phyloP scores from a whole-genome alignment of 2,329 filamentous ascomycete genomes.

The Sporothrix inflata region DNA sequence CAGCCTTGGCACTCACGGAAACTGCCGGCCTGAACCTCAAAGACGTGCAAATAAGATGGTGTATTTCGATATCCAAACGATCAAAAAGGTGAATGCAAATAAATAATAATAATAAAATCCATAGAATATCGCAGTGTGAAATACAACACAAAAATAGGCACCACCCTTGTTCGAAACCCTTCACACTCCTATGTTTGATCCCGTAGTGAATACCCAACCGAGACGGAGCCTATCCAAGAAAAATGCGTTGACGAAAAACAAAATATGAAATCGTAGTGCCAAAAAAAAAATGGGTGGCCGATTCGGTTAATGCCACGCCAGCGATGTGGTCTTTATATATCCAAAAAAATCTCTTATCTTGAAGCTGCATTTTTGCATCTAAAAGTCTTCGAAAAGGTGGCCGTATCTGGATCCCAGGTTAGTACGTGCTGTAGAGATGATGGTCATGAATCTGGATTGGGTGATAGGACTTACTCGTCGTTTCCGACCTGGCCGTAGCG shows the following conservation, averaged over 20 bases:
- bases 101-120: background rate
- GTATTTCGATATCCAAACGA: background rate
- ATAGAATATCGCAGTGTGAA: background rate
- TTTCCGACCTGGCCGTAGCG: constrained; percentile 78
- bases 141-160: background rate
- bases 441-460: background rate
- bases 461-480: constrained; percentile 73
- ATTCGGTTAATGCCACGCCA: background rate
- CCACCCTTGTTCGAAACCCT: constrained; percentile 4
- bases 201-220: constrained; percentile 12
- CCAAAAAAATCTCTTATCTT: background rate
- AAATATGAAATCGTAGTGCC: background rate
- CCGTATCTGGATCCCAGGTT: constrained; percentile 59
- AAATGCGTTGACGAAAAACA: background rate
- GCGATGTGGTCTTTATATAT: constrained; percentile 8
- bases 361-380: constrained; percentile 30
- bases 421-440: background rate
- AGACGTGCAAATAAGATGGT: background rate
- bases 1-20: background rate
- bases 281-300: background rate
- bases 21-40: background rate
- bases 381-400: constrained; percentile 77
- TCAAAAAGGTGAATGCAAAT: background rate
- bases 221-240: constrained; percentile 14
- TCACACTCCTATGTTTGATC: constrained; percentile 21